These are phyloP conservation scores for Pseudogymnoascus sp. DNA, from an alignment of 2,329 filamentous ascomycete genomes.

Conservation along the genomic window DNA sequence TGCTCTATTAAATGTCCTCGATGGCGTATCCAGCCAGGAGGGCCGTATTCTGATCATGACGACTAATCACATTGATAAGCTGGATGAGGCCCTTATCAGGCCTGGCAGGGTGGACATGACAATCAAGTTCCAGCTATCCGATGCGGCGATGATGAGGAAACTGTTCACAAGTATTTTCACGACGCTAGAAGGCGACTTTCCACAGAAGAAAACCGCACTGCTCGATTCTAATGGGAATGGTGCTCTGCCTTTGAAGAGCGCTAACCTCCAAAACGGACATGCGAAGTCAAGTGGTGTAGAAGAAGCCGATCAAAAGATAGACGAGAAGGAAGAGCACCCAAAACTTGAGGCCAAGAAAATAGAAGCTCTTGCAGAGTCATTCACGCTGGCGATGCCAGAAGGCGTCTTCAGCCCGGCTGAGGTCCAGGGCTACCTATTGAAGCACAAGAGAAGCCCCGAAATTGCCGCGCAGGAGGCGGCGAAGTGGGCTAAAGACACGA, in stretches of 20 bases:
- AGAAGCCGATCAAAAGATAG: slow-evolving; percentile 9
- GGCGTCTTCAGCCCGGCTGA: slow-evolving; percentile 50
- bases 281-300: slow-evolving; percentile 9
- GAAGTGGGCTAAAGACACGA: slow-evolving; percentile 43
- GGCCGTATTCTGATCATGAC: slow-evolving; percentile 64
- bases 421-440: slow-evolving; percentile 56
- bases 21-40: slow-evolving; percentile 58
- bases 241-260: background rate
- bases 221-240: background rate
- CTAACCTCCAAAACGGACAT: background rate
- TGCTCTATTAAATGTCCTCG: slow-evolving; percentile 59
- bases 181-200: slow-evolving; percentile 28
- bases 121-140: slow-evolving; percentile 40
- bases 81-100: slow-evolving; percentile 52
- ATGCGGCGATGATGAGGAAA: slow-evolving; percentile 20
- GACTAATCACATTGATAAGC: slow-evolving; percentile 53
- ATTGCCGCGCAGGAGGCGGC: slow-evolving; percentile 44
- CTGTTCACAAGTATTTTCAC: slow-evolving; percentile 28
- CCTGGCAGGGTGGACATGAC: slow-evolving; percentile 55
- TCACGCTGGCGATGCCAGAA: slow-evolving; percentile 43
- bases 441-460: slow-evolving; percentile 49
- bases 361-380: slow-evolving; percentile 38
- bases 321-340: slow-evolving; percentile 1
- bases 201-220: background rate
- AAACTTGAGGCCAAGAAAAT: slow-evolving; percentile 12